Conservation (phyloP, 2,329 filamentous ascomycete species). For the Diplodia seriata region DNA sequence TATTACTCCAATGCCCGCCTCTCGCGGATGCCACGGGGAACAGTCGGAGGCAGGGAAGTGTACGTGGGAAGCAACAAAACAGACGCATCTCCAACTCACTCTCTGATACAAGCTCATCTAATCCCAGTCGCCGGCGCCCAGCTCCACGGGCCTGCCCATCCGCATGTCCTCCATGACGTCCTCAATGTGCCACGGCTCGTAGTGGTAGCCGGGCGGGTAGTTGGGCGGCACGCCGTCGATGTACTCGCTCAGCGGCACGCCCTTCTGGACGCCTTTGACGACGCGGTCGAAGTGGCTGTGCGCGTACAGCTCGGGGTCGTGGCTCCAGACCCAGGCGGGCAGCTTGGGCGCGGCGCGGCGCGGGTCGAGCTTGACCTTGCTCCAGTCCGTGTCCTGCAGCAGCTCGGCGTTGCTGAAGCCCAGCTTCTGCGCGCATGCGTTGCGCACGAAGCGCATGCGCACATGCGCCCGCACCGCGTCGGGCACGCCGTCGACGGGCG, state of each 20-base stretch:
- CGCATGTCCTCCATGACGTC: constrained; percentile 51
- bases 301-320: constrained; percentile 55
- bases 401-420: constrained; percentile 57
- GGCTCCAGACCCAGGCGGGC: constrained; percentile 56
- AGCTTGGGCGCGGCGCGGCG: constrained; percentile 53
- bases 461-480: constrained; percentile 51
- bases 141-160: constrained; percentile 44
- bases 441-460: constrained; percentile 55
- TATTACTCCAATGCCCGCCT: too few relatives aligned
- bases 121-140: constrained; percentile 47
- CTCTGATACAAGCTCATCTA: constrained; percentile 10
- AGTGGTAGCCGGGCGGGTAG: constrained; percentile 52
- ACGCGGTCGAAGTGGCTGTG: constrained; percentile 53
- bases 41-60: too few relatives aligned
- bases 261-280: constrained; percentile 50
- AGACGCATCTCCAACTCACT: too few relatives aligned
- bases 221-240: constrained; percentile 52
- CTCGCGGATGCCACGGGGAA: too few relatives aligned
- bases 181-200: constrained; percentile 52
- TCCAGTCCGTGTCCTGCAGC: constrained; percentile 57
- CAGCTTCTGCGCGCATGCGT: constrained; percentile 58
- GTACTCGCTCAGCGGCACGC: constrained; percentile 7
- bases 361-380: constrained; percentile 56
- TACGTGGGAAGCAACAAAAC: too few relatives aligned
- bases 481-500: constrained; percentile 41